phyloP scores from a whole-genome alignment of 1,284 basidiomycete genomes.

The Microbotryum silenes-acaulis region DNA sequence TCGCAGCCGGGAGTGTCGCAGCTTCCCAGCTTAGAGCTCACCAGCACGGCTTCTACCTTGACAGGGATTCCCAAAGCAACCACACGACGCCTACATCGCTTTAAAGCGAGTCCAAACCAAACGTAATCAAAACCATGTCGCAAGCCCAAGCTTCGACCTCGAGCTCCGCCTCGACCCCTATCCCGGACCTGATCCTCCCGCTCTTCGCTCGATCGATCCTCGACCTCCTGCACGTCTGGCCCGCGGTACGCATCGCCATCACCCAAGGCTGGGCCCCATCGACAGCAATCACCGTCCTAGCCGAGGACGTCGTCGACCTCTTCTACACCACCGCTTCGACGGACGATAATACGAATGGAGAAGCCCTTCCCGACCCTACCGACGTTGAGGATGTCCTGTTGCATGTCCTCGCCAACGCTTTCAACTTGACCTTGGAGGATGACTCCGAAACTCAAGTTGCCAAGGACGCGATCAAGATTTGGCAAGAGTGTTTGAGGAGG shows the following conservation, averaged over 20 bases:
- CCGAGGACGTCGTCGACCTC: slow-evolving; percentile 66
- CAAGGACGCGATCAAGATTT: slow-evolving; percentile 44
- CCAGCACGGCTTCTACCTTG: too few relatives aligned
- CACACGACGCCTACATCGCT: too few relatives aligned
- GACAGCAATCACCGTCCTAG: slow-evolving; percentile 50
- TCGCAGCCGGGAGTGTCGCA: too few relatives aligned
- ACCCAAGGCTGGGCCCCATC: slow-evolving; percentile 66
- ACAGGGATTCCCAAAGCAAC: too few relatives aligned
- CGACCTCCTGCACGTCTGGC: slow-evolving; percentile 69
- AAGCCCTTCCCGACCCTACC: slow-evolving; percentile 48
- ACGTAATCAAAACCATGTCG: too few relatives aligned
- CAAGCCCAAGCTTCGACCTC: too few relatives aligned
- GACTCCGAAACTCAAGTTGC: slow-evolving; percentile 64
- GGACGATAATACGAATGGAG: background rate
- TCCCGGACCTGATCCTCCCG: slow-evolving; percentile 38
- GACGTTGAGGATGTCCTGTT: slow-evolving; percentile 70
- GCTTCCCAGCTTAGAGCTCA: too few relatives aligned
- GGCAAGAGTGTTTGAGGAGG: slow-evolving; percentile 24
- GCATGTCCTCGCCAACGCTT: slow-evolving; percentile 69
- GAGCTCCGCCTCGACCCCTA: background rate
- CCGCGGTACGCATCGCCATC: slow-evolving; percentile 71
- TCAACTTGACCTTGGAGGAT: slow-evolving; percentile 71
- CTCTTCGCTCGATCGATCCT: slow-evolving; percentile 76
- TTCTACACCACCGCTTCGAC: slow-evolving; percentile 50
- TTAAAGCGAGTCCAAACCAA: too few relatives aligned